phyloP scores from a whole-genome alignment of 108 stramenopile species.

The Schizochytrium sp. region DNA sequence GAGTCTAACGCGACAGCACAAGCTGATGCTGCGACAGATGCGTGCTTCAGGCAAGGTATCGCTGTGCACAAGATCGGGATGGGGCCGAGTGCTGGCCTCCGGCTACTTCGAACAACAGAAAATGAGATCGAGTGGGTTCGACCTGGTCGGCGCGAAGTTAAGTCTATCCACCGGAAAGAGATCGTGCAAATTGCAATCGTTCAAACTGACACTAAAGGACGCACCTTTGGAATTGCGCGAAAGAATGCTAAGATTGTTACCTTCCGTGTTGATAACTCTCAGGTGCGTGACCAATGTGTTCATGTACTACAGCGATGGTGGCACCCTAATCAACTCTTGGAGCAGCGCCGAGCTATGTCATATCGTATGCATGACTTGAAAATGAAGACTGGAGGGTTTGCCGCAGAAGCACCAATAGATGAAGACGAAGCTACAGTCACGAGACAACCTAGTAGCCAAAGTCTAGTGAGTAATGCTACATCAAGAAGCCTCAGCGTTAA shows the following conservation, averaged over 20 bases:
- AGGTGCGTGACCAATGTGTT: conserved; percentile 56
- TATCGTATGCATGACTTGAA: neutral
- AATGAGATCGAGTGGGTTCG: conserved; percentile 18
- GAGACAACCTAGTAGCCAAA: no score
- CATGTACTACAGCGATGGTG: conserved; percentile 27
- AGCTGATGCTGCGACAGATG: neutral
- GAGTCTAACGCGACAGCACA: neutral
- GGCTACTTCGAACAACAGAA: conserved; percentile 24
- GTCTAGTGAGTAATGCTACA: no score
- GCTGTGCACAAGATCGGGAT: conserved; percentile 55
- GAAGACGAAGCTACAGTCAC: no score
- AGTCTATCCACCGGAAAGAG: neutral
- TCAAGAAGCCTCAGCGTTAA: no score
- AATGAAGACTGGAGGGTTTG: neutral
- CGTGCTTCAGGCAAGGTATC: conserved; percentile 43
- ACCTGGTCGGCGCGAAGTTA: conserved; percentile 34
- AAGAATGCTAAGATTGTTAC: neutral
- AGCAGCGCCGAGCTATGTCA: neutral
- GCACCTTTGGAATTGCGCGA: conserved; percentile 33
- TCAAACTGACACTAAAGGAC: neutral
- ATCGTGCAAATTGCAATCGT: neutral
- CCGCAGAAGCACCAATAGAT: no score
- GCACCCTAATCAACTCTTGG: neutral
- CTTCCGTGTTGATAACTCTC: neutral
- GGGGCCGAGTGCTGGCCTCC: conserved; percentile 11